Base-by-base conservation (phyloP, 108 stramenopile species). In the Cyclotella cryptica region DNA sequence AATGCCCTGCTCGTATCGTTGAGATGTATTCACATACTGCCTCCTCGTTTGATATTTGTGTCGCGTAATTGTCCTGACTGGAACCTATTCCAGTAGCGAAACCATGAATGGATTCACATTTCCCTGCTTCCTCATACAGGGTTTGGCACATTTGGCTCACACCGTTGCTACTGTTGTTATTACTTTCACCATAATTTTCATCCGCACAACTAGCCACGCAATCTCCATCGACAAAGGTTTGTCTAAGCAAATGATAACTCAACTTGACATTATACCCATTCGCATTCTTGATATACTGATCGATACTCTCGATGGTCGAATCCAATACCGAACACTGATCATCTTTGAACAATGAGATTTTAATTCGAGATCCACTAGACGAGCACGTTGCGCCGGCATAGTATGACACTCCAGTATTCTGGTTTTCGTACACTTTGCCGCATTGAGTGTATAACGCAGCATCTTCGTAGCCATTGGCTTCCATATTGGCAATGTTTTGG, bases 221-320 rank as follows among this genome's bases (percentile, higher is more conserved):
- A 0, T 75, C 70, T 42, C 76, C 70, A 17, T 66, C 72, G 3
- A 83, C 44, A 87, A 92, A 96, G 0, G 85, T 87, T 3, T 84
- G 91, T 72, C 93, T 96, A 72, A 96, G 70, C n/a, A 96, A 78
- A 63, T 91, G 90, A 74, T 96, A 93, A 12, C 89, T 89, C 60
- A 96, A 81, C 74, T 90, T 88, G 76, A 90, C 83, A 59, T 84
- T 84, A 65, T 84, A 84, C 60, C 83, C 83, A 28, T 91, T 74
- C n/a, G 87, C 83, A 71, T 78, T 84, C 71, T 85, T 86, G 71
- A 85, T 69, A 78, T 96, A 96, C 49, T 89, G 79, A 19, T 93
- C 92, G n/a, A 89, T 87, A 39, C 14, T 39, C 1, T 39, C 67
- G 9, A 15, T 41, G 10, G 1, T 24, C 55, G 86, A 78, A 72